These are phyloP conservation scores for Trichoderma sp. DNA, from an alignment of 2,329 filamentous ascomycete genomes.

Conservation along the genomic window DNA sequence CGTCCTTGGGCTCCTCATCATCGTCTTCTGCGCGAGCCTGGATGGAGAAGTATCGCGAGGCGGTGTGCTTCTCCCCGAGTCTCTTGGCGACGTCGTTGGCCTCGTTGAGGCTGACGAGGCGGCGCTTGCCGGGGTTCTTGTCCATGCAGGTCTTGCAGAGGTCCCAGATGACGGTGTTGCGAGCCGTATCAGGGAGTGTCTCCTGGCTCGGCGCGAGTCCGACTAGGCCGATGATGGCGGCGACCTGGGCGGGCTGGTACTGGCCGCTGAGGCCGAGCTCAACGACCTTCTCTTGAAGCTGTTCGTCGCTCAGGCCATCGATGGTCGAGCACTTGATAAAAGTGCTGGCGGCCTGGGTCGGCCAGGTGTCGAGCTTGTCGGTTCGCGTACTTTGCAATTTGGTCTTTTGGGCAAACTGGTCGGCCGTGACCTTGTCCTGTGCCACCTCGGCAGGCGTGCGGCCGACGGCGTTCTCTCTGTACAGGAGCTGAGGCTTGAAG, in stretches of 20 bases:
- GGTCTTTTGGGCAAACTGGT: constrained; percentile 33
- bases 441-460: constrained; percentile 69
- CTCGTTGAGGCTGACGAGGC: constrained; percentile 54
- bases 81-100: constrained; percentile 59
- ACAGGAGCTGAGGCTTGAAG: constrained; percentile 57
- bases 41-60: constrained; percentile 39
- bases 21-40: constrained; percentile 30
- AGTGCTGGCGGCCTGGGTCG: constrained; percentile 5
- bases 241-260: constrained; percentile 30
- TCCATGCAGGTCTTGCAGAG: constrained; percentile 34
- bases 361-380: constrained; percentile 21
- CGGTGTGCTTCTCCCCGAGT: constrained; percentile 49
- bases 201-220: constrained; percentile 26
- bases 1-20: constrained; percentile 28
- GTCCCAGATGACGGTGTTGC: constrained; percentile 34
- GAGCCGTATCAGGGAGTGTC: background rate
- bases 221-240: constrained; percentile 30
- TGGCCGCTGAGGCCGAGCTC: constrained; percentile 30
- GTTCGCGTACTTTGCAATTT: background rate
- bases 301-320: constrained; percentile 22
- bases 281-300: constrained; percentile 25
- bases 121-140: constrained; percentile 40
- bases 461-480: constrained; percentile 74
- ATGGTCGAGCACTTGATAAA: constrained; percentile 11
- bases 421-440: constrained; percentile 50